A percentile compares a stretch with the other conserved stretches of the same genome.
Conservation (phyloP, 176 grass and related monocot genomes). For the Triticum turgidum region DNA sequence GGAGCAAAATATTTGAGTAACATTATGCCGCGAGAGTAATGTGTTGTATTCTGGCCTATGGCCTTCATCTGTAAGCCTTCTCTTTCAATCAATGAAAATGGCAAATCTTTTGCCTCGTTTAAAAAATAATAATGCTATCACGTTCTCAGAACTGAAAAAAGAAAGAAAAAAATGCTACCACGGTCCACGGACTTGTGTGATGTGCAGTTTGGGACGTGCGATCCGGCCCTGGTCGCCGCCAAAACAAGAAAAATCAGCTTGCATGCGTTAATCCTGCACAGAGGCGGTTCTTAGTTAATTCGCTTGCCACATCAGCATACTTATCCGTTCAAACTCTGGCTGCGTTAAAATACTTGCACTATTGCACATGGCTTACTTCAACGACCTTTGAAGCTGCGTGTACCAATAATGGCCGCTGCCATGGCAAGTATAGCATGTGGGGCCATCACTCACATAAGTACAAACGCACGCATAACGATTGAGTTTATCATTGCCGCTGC, state of each 20-base stretch:
- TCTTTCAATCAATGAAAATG: no score
- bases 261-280: not conserved
- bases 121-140: no score
- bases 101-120: no score
- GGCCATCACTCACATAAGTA: not conserved
- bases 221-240: no score
- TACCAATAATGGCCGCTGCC: not conserved
- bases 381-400: not conserved
- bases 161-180: no score
- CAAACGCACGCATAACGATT: not conserved
- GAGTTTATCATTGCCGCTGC: not conserved
- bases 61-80: no score
- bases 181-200: no score
- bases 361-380: not conserved
- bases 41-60: no score
- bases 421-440: not conserved
- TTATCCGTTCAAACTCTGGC: not conserved
- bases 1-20: no score
- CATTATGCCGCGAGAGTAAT: no score
- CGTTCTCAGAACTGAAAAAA: no score
- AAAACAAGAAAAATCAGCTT: not conserved
- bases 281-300: not conserved
- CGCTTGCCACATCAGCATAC: not conserved
- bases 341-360: not conserved
- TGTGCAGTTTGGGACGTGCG: no score